Base-by-base conservation (phyloP, 169 alveolate genomes). In the Plasmodium ovale region DNA sequence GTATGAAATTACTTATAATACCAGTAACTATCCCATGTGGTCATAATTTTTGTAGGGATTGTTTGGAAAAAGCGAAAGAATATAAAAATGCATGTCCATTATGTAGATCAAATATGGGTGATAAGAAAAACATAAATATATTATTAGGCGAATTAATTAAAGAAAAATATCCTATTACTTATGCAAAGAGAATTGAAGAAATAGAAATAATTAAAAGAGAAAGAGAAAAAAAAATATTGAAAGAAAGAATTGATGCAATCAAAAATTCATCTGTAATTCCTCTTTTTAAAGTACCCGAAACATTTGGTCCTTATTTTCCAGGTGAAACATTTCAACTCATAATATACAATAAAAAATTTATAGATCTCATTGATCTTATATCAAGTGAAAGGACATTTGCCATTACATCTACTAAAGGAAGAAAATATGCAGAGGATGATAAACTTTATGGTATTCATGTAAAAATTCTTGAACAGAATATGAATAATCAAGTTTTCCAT, bases 1-100 rank as follows among this genome's bases (percentile, higher is more conserved):
- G 96, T 51, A 88, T 94, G 92, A 94, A 94, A 87, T 70, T 94
- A 21, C 77, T 94, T 25, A 88, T 70, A 16, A 72, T 72, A 54
- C 96, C 96, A 0, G 95, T 94, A 6, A 94, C 96, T 1, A 94
- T 94, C 1, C 89, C 94, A 27, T 94, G 96, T 65, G 96, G 96
- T 65, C 96, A 94, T 74, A 94, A 94, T 69, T 94, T 94, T 91
- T 94, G 96, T 72, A 59, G 92, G 60, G 87, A 87, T 27, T 94
- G 96, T 59, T 67, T 92, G 25, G 96, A 94, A 27, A 73, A 91
- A 93, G 96, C 92, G n/a, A 59, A 89, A 10, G 53, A 49, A n/a
- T 72, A 90, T 69, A 69, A 74, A 21, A 35, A 72, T 3, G 29
- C 70, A 14, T 92, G 95, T 31, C 95, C 95, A 65, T 25, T 92